phyloP scores from a whole-genome alignment of 345 rosid species.

The Cardiospermum halicacabum region DNA sequence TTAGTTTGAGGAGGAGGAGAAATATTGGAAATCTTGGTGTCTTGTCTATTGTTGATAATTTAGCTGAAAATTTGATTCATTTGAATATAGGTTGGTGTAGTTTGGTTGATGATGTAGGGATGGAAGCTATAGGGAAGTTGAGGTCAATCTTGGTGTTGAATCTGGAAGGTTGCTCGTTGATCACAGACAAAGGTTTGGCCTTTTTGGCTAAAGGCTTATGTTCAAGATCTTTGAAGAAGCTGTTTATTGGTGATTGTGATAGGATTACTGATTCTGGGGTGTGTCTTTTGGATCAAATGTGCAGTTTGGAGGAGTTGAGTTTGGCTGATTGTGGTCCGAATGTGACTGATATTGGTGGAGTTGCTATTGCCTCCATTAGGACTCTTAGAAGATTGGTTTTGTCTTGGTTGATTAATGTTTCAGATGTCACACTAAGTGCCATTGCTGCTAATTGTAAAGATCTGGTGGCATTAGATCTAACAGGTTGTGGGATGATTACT shows the following conservation, averaged over 20 bases:
- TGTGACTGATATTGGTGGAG: slow-evolving; percentile 37
- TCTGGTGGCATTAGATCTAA: slow-evolving; percentile 33
- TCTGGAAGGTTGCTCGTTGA: slow-evolving; percentile 32
- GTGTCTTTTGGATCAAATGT: slow-evolving; percentile 24
- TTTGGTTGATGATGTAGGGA: slow-evolving; percentile 31
- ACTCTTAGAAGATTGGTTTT: slow-evolving; percentile 32
- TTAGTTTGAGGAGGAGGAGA: slow-evolving; percentile 29
- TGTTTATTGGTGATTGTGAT: slow-evolving; percentile 38
- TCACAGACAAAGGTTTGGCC: slow-evolving; percentile 33
- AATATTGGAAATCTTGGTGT: slow-evolving; percentile 31
- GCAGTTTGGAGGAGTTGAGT: slow-evolving; percentile 43
- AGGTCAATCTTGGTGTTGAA: slow-evolving; percentile 25
- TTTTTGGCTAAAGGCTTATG: slow-evolving; percentile 28
- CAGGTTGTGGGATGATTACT: slow-evolving; percentile 39
- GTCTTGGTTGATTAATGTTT: slow-evolving; percentile 41
- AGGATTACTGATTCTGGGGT: slow-evolving; percentile 36
- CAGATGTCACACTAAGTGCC: slow-evolving; percentile 29
- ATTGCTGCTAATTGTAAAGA: slow-evolving; percentile 29
- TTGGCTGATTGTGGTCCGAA: slow-evolving; percentile 42
- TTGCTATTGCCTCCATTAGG: slow-evolving; percentile 24
- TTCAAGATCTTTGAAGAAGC: slow-evolving; percentile 28
- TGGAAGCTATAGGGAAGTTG: slow-evolving; percentile 26
- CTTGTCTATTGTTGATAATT: slow-evolving; percentile 14
- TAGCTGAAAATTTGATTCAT: slow-evolving; percentile 22
- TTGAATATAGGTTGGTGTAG: slow-evolving; percentile 39